These are phyloP conservation scores for Ramaria sp. DNA, from an alignment of 768 basidiomycete species.

Conservation along the genomic window DNA sequence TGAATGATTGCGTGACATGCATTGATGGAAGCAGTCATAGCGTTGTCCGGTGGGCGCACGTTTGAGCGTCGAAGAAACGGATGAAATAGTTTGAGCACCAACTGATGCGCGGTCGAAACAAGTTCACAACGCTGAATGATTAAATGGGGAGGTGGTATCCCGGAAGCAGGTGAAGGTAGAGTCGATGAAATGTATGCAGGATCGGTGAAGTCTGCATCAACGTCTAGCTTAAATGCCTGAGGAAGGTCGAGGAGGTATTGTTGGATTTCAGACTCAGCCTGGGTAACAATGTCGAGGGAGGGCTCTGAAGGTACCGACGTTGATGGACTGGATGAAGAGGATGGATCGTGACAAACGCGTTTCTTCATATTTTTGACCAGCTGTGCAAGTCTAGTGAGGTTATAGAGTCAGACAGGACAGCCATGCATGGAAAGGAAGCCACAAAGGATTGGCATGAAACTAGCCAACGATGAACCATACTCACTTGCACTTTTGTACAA, in stretches of 20 bases:
- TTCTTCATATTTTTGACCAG: conserved; percentile 52
- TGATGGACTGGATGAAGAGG: background rate
- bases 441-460: background rate
- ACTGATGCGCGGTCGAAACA: conserved; percentile 43
- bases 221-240: conserved; percentile 32
- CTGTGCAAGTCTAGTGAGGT: conserved; percentile 38
- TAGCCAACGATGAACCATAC: conserved; percentile 15
- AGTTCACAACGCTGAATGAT: conserved; percentile 48
- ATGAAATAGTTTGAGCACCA: conserved; percentile 55
- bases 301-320: conserved; percentile 20
- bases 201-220: conserved; percentile 19
- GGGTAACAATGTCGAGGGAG: conserved; percentile 51
- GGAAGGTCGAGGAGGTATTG: conserved; percentile 46
- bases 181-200: conserved; percentile 11
- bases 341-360: conserved; percentile 18
- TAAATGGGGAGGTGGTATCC: conserved; percentile 22
- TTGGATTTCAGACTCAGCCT: conserved; percentile 45
- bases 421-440: background rate
- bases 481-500: conserved; percentile 52
- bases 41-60: conserved; percentile 34
- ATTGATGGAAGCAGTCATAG: conserved; percentile 44
- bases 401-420: conserved; percentile 3
- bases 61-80: conserved; percentile 43
- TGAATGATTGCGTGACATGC: conserved; percentile 58
- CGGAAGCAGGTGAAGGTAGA: conserved; percentile 8